phyloP scores from a whole-genome alignment of 2,329 filamentous ascomycete genomes.

The Paecilomyces fulvus region DNA sequence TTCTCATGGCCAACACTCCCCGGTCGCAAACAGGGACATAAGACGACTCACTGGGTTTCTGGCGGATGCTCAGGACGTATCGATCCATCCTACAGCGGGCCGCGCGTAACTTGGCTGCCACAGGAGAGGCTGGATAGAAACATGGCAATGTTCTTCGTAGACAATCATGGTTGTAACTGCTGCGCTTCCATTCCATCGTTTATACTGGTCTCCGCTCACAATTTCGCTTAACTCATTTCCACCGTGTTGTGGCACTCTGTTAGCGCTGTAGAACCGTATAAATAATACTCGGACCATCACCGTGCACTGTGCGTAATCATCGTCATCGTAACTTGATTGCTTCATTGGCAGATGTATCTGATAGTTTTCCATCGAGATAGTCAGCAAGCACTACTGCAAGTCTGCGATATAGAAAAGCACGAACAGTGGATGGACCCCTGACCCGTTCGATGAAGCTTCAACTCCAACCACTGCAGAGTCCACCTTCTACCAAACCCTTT shows the following conservation, averaged over 20 bases:
- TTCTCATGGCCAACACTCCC: background rate
- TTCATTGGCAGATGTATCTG: background rate
- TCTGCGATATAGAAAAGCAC: background rate
- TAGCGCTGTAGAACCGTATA: background rate
- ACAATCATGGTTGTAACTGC: background rate
- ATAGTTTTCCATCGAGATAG: background rate
- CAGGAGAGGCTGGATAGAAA: background rate
- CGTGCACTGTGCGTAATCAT: background rate
- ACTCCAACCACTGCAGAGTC: background rate
- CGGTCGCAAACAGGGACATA: background rate
- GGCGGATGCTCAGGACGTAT: background rate
- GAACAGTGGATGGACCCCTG: background rate
- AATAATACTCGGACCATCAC: background rate
- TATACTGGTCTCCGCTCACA: background rate
- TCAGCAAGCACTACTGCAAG: background rate
- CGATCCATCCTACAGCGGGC: background rate
- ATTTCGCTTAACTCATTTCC: background rate
- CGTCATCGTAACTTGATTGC: background rate
- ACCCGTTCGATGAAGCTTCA: background rate
- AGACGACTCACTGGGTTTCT: background rate
- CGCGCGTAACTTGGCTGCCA: background rate
- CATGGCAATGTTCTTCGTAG: background rate
- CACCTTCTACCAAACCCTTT: background rate
- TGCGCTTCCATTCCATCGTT: background rate
- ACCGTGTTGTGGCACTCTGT: background rate